Conservation (phyloP, 2,329 filamentous ascomycete species). For the Trichoderma polysporum region DNA sequence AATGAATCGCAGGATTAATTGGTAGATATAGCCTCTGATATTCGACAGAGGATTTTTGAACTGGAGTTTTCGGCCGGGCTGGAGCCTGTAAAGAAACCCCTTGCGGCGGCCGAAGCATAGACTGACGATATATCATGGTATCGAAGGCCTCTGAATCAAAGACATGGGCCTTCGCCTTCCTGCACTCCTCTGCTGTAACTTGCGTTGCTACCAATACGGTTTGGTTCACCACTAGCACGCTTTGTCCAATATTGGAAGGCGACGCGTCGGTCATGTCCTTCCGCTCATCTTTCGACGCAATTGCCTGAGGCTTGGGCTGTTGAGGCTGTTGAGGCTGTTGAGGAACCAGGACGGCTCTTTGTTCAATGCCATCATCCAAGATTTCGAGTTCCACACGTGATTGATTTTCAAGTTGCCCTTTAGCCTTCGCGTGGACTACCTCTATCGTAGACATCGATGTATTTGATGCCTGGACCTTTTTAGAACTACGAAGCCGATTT, state of each 20-base stretch:
- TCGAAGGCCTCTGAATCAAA: conserved; percentile 37
- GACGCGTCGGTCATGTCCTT: background rate
- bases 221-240: background rate
- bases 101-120: conserved; percentile 28
- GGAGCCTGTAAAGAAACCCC: conserved; percentile 24
- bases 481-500: background rate
- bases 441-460: background rate
- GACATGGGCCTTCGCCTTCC: background rate
- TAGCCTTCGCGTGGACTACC: background rate
- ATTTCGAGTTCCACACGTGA: background rate
- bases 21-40: conserved; percentile 42
- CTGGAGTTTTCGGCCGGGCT: conserved; percentile 16
- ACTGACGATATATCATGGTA: conserved; percentile 40
- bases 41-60: conserved; percentile 5
- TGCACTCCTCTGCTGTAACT: background rate
- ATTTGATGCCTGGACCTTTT: background rate
- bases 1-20: conserved; percentile 53
- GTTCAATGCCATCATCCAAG: background rate
- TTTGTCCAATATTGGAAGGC: background rate
- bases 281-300: background rate
- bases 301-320: background rate
- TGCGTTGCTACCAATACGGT: background rate
- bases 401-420: background rate
- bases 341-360: background rate
- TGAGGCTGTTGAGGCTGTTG: background rate